A percentile compares a stretch with the other conserved stretches of the same genome.
phyloP scores from a whole-genome alignment of 2,329 filamentous ascomycete genomes.

The Talaromyces sp. region DNA sequence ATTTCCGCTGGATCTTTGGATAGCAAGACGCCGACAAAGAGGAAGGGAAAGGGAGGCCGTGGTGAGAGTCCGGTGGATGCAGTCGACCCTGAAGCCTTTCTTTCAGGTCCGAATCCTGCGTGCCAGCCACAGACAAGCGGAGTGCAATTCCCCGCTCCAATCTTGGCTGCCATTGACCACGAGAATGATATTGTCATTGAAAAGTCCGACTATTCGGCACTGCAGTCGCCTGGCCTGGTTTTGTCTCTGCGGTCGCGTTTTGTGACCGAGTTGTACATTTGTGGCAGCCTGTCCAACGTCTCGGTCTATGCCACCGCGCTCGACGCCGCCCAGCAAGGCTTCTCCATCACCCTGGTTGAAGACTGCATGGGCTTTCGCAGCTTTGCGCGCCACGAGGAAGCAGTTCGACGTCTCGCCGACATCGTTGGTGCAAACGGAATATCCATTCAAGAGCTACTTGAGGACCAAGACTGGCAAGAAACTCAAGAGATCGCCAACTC shows the following conservation, averaged over 20 bases:
- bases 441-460: slow-evolving; percentile 54
- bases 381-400: slow-evolving; percentile 61
- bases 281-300: slow-evolving; percentile 78
- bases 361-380: slow-evolving; percentile 82
- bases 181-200: slow-evolving; percentile 48
- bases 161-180: slow-evolving; percentile 46
- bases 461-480: slow-evolving; percentile 37
- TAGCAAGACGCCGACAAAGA: slow-evolving; percentile 10
- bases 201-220: slow-evolving; percentile 85
- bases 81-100: slow-evolving; percentile 38
- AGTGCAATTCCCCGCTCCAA: slow-evolving; percentile 44
- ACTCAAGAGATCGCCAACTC: slow-evolving; percentile 30
- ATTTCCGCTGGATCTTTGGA: slow-evolving; percentile 28
- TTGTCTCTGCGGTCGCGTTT: slow-evolving; percentile 75
- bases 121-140: slow-evolving; percentile 38
- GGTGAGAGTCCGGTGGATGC: background rate
- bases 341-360: slow-evolving; percentile 78
- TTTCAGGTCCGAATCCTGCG: slow-evolving; percentile 29
- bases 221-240: slow-evolving; percentile 67
- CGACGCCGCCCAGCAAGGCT: slow-evolving; percentile 81
- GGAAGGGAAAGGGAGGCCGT: slow-evolving; percentile 1
- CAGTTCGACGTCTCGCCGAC: slow-evolving; percentile 65
- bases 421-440: slow-evolving; percentile 67
- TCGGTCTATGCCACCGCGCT: slow-evolving; percentile 87
- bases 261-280: slow-evolving; percentile 83